phyloP scores from a whole-genome alignment of 495 filamentous ascomycete genomes.

The Penicillium crystallinum region DNA sequence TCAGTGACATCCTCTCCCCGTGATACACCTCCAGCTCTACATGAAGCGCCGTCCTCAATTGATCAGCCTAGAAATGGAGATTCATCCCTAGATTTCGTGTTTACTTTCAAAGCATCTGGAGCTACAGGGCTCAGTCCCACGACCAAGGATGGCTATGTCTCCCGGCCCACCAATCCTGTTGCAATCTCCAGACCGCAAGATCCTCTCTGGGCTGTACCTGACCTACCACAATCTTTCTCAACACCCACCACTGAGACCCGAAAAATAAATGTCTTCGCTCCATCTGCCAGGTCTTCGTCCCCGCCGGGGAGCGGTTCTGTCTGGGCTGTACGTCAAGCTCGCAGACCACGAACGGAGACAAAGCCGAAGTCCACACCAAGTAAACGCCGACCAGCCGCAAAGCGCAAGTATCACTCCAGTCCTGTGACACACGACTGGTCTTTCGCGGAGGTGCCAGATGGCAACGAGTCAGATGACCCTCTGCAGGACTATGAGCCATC shows the following conservation, averaged over 20 bases:
- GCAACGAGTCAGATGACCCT: conserved; percentile 44
- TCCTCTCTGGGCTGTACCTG: conserved; percentile 38
- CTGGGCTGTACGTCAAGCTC: conserved; percentile 31
- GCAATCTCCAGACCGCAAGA: conserved; percentile 8
- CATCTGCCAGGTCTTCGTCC: conserved; percentile 24
- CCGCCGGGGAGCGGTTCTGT: conserved; percentile 36
- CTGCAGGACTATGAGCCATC: conserved; percentile 38
- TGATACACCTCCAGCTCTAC: background rate
- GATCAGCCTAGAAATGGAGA: conserved; percentile 16
- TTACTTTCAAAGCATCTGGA: conserved; percentile 7
- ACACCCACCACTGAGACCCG: conserved; percentile 29
- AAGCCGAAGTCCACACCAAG: conserved; percentile 20
- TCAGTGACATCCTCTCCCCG: background rate
- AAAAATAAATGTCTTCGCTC: conserved; percentile 8
- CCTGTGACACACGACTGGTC: conserved; percentile 41
- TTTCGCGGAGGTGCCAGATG: conserved; percentile 34
- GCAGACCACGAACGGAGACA: conserved; percentile 22
- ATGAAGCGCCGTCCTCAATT: background rate
- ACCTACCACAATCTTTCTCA: conserved; percentile 30
- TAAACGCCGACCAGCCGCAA: conserved; percentile 18
- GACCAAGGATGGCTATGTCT: background rate
- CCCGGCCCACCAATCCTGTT: background rate
- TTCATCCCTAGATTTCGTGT: conserved; percentile 22
- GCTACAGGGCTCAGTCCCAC: background rate
- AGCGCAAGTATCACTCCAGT: conserved; percentile 31